Base-by-base conservation (phyloP, 2,329 filamentous ascomycete genomes). In the Blumeria hordei region DNA sequence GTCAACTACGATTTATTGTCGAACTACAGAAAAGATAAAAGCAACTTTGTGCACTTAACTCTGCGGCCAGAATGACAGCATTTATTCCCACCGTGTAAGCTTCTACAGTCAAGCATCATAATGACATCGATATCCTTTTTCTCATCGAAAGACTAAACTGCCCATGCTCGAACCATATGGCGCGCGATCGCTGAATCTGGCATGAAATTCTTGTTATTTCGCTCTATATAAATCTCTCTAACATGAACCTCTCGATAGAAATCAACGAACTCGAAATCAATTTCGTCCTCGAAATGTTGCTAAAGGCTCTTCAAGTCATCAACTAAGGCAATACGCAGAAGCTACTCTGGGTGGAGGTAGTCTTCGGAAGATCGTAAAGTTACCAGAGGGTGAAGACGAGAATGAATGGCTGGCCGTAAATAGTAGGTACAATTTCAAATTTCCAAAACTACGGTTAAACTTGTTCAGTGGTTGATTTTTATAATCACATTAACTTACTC, bases 321-420 rank as follows among this genome's bases (percentile, higher is more conserved):
- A 96, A 70, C 74, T 98, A 62, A 83, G 92, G 69, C 92, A 98
- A 69, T 98, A 96, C 74, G 92, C 92, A 54, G 93, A 98, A 69
- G 92, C 93, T 49, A 98, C 92, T 10, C 75, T 98, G 39, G 92
- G 92, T 37, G 93, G 87, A 62, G 92, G 92, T 52, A 95, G 88
- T 69, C 71, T 98, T 70, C 80, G 88, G 64, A 96, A 98, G 72
- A 88, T 94, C 33, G 92, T 98, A 61, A 94, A 90, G 73, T 74
- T 98, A 58, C 92, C 93, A 12, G 93, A 98, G 66, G 92, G 93
- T 57, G 92, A 98, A 67, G 92, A 98, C 66, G 77, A 93, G 70
- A 94, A 95, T 67, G 92, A 98, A 70, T 98, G 92, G 92, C 71
- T 98, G 58, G 92, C 92, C 33, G 92, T 98, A 63, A 98, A 98